These are phyloP conservation scores for Zalerion maritima DNA, from an alignment of 495 filamentous ascomycete genomes.

Conservation along the genomic window DNA sequence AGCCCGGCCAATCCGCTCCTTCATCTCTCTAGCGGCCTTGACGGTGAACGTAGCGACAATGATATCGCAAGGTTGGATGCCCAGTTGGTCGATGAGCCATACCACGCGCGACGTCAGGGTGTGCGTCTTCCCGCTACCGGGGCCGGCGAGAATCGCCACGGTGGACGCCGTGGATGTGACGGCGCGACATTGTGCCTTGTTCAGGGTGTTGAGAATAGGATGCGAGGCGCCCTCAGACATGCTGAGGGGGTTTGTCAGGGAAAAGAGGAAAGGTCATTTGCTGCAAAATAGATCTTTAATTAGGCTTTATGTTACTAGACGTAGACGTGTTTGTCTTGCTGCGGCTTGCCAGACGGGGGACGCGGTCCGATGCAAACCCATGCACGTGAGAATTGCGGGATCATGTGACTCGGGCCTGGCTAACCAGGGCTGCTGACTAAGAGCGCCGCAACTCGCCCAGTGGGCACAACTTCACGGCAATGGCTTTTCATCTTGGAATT, in stretches of 20 bases:
- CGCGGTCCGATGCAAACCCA: too few species aligned
- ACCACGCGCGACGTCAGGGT: constrained; percentile 90
- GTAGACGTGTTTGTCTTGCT: too few species aligned
- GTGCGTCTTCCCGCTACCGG: constrained; percentile 82
- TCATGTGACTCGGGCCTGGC: too few species aligned
- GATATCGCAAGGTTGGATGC: constrained; percentile 76
- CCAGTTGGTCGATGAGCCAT: constrained; percentile 71
- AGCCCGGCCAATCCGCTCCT: constrained; percentile 62
- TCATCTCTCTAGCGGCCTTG: constrained; percentile 95
- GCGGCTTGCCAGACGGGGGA: too few species aligned
- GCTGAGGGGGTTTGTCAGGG: constrained; percentile 3
- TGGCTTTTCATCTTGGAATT: too few species aligned
- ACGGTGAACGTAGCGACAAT: constrained; percentile 97
- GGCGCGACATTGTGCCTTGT: constrained; percentile 68
- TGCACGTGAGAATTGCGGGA: too few species aligned
- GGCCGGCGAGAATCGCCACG: constrained; percentile 81
- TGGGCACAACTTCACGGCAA: too few species aligned
- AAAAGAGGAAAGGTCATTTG: background rate
- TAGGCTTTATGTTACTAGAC: too few species aligned
- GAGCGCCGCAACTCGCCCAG: too few species aligned
- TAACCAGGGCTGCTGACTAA: too few species aligned
- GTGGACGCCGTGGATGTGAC: constrained; percentile 67
- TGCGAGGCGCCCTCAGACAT: constrained; percentile 17
- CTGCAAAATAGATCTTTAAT: too few species aligned
- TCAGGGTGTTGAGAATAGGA: constrained; percentile 60